A percentile compares a stretch with the other conserved stretches of the same genome.
These are phyloP conservation scores for Diaporthe sp. DNA, from an alignment of 2,329 filamentous ascomycete genomes.

Conservation along the genomic window DNA sequence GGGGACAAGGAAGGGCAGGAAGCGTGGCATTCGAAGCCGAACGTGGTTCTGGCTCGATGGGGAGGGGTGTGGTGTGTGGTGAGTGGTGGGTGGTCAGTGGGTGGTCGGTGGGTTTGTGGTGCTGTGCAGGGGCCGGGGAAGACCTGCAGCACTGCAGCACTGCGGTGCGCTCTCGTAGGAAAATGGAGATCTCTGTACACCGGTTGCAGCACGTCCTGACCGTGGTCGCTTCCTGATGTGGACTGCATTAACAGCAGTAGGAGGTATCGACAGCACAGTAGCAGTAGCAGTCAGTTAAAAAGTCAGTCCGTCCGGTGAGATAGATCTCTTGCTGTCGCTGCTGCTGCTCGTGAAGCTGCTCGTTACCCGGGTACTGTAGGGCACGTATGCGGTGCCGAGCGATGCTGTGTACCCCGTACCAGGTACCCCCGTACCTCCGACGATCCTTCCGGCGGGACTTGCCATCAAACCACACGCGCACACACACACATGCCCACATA, in stretches of 20 bases:
- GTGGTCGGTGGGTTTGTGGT: not conserved
- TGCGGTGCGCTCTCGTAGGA: slow-evolving; percentile 20
- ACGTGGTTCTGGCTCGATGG: slow-evolving; percentile 16
- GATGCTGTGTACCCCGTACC: slow-evolving; percentile 9
- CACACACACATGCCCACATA: not conserved
- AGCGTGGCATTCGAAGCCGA: slow-evolving; percentile 30
- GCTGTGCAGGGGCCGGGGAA: slow-evolving; percentile 27
- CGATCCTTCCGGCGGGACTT: slow-evolving; percentile 21
- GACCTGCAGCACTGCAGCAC: slow-evolving; percentile 8
- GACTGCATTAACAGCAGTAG: not conserved
- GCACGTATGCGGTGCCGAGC: not conserved
- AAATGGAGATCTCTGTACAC: slow-evolving; percentile 26
- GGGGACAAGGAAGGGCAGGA: slow-evolving; percentile 17
- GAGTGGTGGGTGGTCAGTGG: not conserved
- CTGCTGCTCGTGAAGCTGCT: not conserved
- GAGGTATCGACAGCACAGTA: not conserved
- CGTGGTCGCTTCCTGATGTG: not conserved
- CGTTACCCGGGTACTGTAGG: not conserved
- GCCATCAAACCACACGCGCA: slow-evolving; percentile 2
- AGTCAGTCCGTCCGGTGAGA: not conserved
- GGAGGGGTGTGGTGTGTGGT: not conserved
- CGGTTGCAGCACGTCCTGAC: slow-evolving; percentile 15
- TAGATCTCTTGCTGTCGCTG: not conserved
- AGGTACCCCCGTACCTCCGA: slow-evolving; percentile 1
- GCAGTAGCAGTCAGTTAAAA: not conserved